Percentiles rank a stretch among this genome's conserved stretches.
Conservation (phyloP, 148 eudicot genomes). For the Bassia scoparia region DNA sequence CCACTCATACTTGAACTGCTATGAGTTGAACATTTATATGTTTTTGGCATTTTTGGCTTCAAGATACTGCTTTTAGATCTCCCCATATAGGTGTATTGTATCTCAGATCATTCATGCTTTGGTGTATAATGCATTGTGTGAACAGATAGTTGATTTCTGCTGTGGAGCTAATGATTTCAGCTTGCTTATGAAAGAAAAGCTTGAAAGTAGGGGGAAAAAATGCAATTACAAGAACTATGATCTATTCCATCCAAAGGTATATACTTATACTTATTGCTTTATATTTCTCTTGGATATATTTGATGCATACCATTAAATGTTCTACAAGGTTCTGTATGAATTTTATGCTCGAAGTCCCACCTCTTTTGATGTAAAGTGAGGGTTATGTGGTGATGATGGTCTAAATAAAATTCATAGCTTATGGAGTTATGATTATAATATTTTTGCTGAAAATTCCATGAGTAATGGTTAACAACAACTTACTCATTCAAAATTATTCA, state of each 20-base stretch:
- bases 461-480: too few relatives aligned
- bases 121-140: constrained; percentile 23
- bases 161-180: constrained; percentile 97
- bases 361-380: too few relatives aligned
- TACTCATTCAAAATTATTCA: too few relatives aligned
- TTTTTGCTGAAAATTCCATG: too few relatives aligned
- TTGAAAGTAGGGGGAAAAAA: constrained; percentile 65
- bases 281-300: background rate
- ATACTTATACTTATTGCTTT: background rate
- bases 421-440: too few relatives aligned
- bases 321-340: background rate
- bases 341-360: too few relatives aligned
- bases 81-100: too few relatives aligned
- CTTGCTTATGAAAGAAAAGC: constrained; percentile 65
- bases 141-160: constrained; percentile 91
- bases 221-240: constrained; percentile 76
- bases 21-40: background rate
- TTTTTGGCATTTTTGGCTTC: background rate
- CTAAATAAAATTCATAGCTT: too few relatives aligned
- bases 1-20: background rate
- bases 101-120: constrained; percentile 1
- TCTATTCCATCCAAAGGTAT: constrained; percentile 76
- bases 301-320: background rate
- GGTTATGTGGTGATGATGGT: too few relatives aligned
- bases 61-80: background rate